phyloP scores from a whole-genome alignment of 2,329 filamentous ascomycete species.

The Fusarium torreyae region DNA sequence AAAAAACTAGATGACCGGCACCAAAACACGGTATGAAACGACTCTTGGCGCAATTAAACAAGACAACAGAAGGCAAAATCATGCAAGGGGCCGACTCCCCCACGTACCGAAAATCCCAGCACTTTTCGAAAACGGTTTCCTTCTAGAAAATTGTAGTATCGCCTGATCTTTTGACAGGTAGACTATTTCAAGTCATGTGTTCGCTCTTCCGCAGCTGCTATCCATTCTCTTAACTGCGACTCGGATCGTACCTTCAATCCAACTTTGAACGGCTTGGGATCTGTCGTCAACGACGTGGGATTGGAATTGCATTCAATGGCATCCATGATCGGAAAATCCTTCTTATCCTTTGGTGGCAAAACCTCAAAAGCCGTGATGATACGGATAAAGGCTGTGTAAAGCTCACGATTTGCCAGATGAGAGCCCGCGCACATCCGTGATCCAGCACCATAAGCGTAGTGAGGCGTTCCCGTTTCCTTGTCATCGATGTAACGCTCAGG shows the following conservation, averaged over 20 bases:
- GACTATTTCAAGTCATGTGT: slow-evolving; percentile 58
- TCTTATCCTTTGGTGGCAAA: slow-evolving; percentile 60
- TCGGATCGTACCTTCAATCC: slow-evolving; percentile 60
- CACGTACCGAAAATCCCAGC: slow-evolving; percentile 26
- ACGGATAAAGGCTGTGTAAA: slow-evolving; percentile 72
- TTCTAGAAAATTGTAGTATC: slow-evolving; percentile 8
- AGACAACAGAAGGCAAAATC: background rate
- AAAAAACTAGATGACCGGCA: slow-evolving; percentile 17
- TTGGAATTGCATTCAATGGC: slow-evolving; percentile 70
- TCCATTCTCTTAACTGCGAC: slow-evolving; percentile 65
- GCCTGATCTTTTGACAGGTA: slow-evolving; percentile 1
- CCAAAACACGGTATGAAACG: slow-evolving; percentile 26
- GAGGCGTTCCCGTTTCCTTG: slow-evolving; percentile 69
- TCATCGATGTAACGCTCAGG: slow-evolving; percentile 78
- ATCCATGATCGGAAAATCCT: slow-evolving; percentile 68
- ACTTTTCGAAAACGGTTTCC: slow-evolving; percentile 12
- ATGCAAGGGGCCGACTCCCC: slow-evolving; percentile 7
- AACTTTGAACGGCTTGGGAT: slow-evolving; percentile 74
- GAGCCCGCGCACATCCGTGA: slow-evolving; percentile 75
- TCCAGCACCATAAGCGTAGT: slow-evolving; percentile 75
- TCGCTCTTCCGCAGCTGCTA: slow-evolving; percentile 65
- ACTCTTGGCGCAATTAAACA: slow-evolving; percentile 27
- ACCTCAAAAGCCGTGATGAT: slow-evolving; percentile 73
- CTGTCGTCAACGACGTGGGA: slow-evolving; percentile 71
- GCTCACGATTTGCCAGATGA: slow-evolving; percentile 74